A percentile compares a stretch with the other conserved stretches of the same genome.
Evolutionary conservation across 176 grass and related monocot species (phyloP).

Genomic region (Zoysia japonica): DNA sequence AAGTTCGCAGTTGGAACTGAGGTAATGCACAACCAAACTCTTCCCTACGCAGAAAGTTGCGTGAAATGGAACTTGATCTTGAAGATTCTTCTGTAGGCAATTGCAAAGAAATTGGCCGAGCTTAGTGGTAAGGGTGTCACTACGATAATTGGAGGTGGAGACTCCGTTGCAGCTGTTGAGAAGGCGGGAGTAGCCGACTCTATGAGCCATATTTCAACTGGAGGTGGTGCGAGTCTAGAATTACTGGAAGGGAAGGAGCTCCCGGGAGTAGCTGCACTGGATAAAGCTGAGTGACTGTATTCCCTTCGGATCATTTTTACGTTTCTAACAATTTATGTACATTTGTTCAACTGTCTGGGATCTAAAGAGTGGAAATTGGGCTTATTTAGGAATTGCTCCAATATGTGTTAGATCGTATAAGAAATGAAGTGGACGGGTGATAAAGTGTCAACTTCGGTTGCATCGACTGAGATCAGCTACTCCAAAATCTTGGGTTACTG

Average conservation of each 20-base stretch:
- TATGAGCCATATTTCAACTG: conserved; percentile 61
- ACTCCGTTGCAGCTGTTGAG: conserved; percentile 53
- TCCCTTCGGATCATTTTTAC: neutral
- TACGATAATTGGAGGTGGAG: conserved; percentile 52
- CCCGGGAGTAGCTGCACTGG: conserved; percentile 46
- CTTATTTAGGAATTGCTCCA: neutral
- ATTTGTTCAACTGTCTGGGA: neutral
- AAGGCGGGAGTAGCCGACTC: conserved; percentile 41
- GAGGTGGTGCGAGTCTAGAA: conserved; percentile 57
- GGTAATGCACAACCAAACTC: no score
- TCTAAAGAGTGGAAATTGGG: neutral
- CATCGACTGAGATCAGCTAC: neutral
- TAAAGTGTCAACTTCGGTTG: neutral
- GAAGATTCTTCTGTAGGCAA: no score
- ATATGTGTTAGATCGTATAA: neutral
- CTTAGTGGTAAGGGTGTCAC: neutral
- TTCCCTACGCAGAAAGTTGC: no score
- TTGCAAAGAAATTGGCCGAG: no score
- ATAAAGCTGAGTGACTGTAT: conserved; percentile 33
- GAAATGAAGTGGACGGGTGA: neutral
- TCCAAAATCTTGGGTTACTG: neutral
- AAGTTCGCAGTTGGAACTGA: no score
- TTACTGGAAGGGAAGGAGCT: conserved; percentile 60
- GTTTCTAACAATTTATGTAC: neutral
- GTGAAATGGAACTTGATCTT: no score